These are phyloP conservation scores for Camellia lanceoleosa DNA, from an alignment of 148 eudicot genomes.

Conservation along the genomic window DNA sequence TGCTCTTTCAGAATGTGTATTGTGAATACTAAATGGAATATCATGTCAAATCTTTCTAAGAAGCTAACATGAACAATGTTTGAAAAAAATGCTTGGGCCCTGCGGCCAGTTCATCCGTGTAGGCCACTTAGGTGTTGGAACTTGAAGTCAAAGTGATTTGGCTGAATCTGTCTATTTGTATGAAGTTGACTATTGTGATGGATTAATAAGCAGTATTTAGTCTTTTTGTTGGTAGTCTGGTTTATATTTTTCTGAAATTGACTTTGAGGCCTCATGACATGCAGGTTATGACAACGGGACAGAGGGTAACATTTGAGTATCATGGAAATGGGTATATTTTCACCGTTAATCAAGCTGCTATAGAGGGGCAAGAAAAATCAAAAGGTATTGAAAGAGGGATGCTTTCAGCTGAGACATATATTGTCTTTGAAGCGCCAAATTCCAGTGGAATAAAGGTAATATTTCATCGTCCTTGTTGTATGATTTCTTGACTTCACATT, in stretches of 20 bases:
- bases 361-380: slow-evolving; percentile 66
- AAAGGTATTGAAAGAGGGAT: slow-evolving; percentile 69
- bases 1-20: background rate
- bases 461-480: background rate
- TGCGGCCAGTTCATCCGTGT: no score
- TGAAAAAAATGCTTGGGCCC: no score
- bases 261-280: slow-evolving; percentile 17
- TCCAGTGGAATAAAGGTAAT: slow-evolving; percentile 89
- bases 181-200: background rate
- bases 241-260: slow-evolving; percentile 10
- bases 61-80: no score
- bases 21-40: background rate
- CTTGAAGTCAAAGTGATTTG: no score
- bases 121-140: background rate
- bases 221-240: background rate
- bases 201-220: background rate
- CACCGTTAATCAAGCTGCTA: slow-evolving; percentile 78
- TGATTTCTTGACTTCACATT: slow-evolving; percentile 8
- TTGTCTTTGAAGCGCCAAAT: slow-evolving; percentile 74
- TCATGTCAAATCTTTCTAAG: background rate
- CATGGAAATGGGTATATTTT: slow-evolving; percentile 67
- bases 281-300: slow-evolving; percentile 92
- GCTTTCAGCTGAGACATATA: slow-evolving; percentile 71
- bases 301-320: slow-evolving; percentile 80
- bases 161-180: background rate